A percentile compares a stretch with the other conserved stretches of the same genome.
These are phyloP conservation scores for Globisporangium spinosum DNA, from an alignment of 352 stramenopile genomes.

Conservation along the genomic window DNA sequence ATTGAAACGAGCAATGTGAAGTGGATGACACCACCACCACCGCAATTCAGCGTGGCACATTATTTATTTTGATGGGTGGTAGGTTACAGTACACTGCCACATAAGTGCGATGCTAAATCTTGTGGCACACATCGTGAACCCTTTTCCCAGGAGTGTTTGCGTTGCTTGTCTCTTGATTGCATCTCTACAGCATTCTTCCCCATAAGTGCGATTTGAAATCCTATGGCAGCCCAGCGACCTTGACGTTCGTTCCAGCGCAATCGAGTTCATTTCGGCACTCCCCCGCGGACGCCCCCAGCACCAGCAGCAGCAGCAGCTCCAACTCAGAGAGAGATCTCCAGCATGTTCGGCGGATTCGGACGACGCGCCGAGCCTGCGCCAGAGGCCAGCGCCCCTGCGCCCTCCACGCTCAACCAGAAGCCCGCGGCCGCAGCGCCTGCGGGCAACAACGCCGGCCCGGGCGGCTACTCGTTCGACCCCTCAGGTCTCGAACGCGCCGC, in stretches of 20 bases:
- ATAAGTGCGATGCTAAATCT: background rate
- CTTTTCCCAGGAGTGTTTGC: conserved; percentile 5
- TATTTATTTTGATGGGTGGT: conserved; percentile 1
- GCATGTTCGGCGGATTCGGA: conserved; percentile 25
- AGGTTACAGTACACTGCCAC: background rate
- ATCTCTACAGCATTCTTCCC: background rate
- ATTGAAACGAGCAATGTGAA: background rate
- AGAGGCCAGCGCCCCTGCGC: conserved; percentile 8
- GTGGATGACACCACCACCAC: background rate
- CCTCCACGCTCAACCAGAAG: conserved; percentile 26
- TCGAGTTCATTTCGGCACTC: conserved; percentile 4
- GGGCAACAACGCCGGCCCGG: conserved; percentile 17
- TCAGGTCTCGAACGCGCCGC: conserved; percentile 95
- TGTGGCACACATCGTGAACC: background rate
- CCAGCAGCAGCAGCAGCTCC: background rate
- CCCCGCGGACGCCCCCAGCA: background rate
- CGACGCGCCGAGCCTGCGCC: conserved; percentile 17
- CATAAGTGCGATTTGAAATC: background rate
- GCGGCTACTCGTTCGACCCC: conserved; percentile 92
- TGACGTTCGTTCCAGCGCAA: background rate
- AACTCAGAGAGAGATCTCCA: conserved; percentile 1
- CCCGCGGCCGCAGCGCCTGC: conserved; percentile 11
- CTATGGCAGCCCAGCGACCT: background rate
- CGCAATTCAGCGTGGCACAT: background rate
- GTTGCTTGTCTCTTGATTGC: conserved; percentile 6